Conservation (phyloP, 1,139 yeast species). For the Debaryomyces sp. region DNA sequence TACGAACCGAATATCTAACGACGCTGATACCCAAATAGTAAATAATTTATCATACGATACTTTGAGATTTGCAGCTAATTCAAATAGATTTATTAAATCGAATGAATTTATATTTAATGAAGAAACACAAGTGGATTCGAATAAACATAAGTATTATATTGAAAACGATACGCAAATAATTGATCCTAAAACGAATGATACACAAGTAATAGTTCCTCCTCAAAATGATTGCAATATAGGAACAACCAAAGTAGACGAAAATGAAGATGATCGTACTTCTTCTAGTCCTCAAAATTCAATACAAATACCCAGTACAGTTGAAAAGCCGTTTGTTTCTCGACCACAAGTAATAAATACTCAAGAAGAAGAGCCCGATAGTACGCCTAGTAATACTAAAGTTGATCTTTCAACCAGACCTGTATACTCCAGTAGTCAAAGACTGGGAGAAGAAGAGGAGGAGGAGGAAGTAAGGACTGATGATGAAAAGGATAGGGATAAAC, state of each 20-base stretch:
- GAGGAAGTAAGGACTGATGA: conserved; percentile 19
- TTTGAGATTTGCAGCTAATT: conserved; percentile 1
- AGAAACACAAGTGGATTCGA: not conserved
- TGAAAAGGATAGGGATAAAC: conserved; percentile 12
- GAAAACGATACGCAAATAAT: conserved; percentile 10
- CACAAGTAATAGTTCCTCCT: conserved; percentile 8
- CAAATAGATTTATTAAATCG: not conserved
- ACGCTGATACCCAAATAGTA: conserved; percentile 6
- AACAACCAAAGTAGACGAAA: not conserved
- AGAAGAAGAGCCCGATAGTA: conserved; percentile 14
- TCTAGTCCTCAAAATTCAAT: conserved; percentile 6
- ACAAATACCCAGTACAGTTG: conserved; percentile 17
- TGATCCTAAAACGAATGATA: conserved; percentile 1
- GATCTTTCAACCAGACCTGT: conserved; percentile 8
- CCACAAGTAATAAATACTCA: conserved; percentile 24
- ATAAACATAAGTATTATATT: not conserved
- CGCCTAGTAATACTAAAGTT: conserved; percentile 1
- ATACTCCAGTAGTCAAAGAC: conserved; percentile 14
- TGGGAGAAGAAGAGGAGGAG: conserved; percentile 12
- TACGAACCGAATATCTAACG: not conserved
- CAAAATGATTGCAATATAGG: not conserved
- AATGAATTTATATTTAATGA: not conserved
- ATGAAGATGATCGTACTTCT: not conserved
- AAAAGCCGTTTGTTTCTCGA: conserved; percentile 12
- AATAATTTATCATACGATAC: not conserved